phyloP scores from a whole-genome alignment of 495 filamentous ascomycete genomes.

The Tuber calosporum region DNA sequence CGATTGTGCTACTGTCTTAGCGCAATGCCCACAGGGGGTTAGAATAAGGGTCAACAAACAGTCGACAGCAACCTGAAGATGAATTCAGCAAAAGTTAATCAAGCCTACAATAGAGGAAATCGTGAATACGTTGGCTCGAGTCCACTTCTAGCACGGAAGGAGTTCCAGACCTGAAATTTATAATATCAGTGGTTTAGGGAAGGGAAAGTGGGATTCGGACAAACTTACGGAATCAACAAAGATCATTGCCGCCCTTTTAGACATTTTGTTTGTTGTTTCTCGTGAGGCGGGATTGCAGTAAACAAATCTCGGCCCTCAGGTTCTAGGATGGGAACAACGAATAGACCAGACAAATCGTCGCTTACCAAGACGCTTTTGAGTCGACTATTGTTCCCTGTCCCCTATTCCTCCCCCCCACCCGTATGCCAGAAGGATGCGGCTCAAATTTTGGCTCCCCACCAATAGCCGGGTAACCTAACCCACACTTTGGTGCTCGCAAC shows the following conservation, averaged over 20 bases:
- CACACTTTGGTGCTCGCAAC: neutral
- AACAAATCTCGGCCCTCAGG: neutral
- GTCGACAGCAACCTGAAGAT: neutral
- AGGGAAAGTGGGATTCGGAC: neutral
- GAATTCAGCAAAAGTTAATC: neutral
- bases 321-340: too few relatives aligned
- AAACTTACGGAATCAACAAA: neutral
- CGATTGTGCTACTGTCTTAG: neutral
- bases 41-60: neutral
- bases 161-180: constrained; percentile 31
- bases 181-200: neutral
- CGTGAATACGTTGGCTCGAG: constrained; percentile 31
- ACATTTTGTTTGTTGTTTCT: constrained; percentile 1
- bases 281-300: neutral
- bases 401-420: too few relatives aligned
- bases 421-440: neutral
- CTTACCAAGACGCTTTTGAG: too few relatives aligned
- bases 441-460: neutral
- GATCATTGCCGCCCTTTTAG: neutral
- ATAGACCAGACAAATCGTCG: too few relatives aligned
- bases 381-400: too few relatives aligned
- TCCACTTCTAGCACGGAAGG: constrained; percentile 29
- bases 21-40: neutral
- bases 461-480: neutral
- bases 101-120: neutral